A percentile compares a stretch with the other conserved stretches of the same genome.
Conservation (phyloP, 2,329 filamentous ascomycete genomes). For the Septoria petroselini region DNA sequence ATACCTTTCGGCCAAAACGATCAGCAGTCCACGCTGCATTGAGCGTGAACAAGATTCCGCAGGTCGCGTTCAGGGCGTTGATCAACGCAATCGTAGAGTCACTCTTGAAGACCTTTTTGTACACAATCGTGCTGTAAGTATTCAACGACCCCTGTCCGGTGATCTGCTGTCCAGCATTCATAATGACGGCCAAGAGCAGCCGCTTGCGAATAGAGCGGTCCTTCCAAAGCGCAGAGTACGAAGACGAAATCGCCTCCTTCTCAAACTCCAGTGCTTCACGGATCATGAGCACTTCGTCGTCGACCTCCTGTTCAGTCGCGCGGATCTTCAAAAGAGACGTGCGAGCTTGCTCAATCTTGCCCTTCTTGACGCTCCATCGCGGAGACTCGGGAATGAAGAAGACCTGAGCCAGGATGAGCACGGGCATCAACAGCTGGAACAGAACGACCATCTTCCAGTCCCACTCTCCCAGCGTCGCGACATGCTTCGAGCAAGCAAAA, state of each 20-base stretch:
- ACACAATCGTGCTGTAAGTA: slow-evolving; percentile 70
- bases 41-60: slow-evolving; percentile 68
- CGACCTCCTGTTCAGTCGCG: slow-evolving; percentile 62
- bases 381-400: slow-evolving; percentile 67
- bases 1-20: slow-evolving; percentile 61
- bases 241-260: slow-evolving; percentile 63
- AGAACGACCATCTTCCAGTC: slow-evolving; percentile 72
- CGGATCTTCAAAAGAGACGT: slow-evolving; percentile 59
- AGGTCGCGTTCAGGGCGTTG: slow-evolving; percentile 71
- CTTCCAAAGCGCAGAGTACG: slow-evolving; percentile 66
- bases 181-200: slow-evolving; percentile 60
- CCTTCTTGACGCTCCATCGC: slow-evolving; percentile 64
- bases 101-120: slow-evolving; percentile 65
- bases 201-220: slow-evolving; percentile 66
- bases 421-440: slow-evolving; percentile 67
- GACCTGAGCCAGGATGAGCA: slow-evolving; percentile 59
- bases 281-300: slow-evolving; percentile 63
- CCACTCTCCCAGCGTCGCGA: slow-evolving; percentile 58
- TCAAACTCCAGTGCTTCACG: slow-evolving; percentile 68
- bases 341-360: slow-evolving; percentile 60
- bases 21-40: slow-evolving; percentile 73
- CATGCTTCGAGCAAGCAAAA: slow-evolving; percentile 59
- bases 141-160: slow-evolving; percentile 71
- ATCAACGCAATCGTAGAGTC: slow-evolving; percentile 64
- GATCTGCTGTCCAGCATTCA: slow-evolving; percentile 70